Percentiles rank a stretch among this genome's conserved stretches.
phyloP scores from a whole-genome alignment of 306 rosid genomes.

The Adenanthera pavonina region DNA sequence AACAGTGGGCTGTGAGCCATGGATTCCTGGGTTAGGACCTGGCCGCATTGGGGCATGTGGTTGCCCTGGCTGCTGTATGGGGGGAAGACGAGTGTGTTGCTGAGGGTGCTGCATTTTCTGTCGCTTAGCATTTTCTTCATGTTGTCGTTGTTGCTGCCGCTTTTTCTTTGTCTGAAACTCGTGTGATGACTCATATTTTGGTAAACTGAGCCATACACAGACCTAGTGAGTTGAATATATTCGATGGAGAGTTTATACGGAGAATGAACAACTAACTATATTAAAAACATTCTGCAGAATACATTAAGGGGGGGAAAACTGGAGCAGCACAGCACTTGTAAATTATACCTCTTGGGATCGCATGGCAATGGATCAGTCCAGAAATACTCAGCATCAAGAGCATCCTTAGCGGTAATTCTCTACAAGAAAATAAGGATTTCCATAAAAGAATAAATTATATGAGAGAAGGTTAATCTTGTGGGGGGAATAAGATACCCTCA shows the following conservation, averaged over 20 bases:
- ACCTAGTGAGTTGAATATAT: neutral
- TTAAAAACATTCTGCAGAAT: neutral
- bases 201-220: constrained; percentile 53
- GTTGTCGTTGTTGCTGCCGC: constrained; percentile 70
- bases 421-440: constrained; percentile 25
- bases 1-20: constrained; percentile 47
- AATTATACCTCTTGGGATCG: constrained; percentile 63
- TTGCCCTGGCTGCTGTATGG: constrained; percentile 49
- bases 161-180: constrained; percentile 80
- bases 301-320: neutral
- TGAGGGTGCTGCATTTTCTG: constrained; percentile 62
- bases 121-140: constrained; percentile 67
- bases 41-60: constrained; percentile 45
- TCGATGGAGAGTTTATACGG: neutral
- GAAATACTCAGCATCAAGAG: constrained; percentile 79
- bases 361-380: constrained; percentile 78
- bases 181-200: constrained; percentile 74
- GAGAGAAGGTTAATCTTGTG: neutral
- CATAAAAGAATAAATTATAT: neutral
- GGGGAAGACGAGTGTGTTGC: constrained; percentile 45
- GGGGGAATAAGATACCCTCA: neutral
- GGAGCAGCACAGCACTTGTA: neutral
- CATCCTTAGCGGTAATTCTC: constrained; percentile 74
- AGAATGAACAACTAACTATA: neutral
- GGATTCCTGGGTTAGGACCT: constrained; percentile 52